Evolutionary conservation across 2,329 filamentous ascomycete species (phyloP).

Genomic region (Claviceps purpurea): DNA sequence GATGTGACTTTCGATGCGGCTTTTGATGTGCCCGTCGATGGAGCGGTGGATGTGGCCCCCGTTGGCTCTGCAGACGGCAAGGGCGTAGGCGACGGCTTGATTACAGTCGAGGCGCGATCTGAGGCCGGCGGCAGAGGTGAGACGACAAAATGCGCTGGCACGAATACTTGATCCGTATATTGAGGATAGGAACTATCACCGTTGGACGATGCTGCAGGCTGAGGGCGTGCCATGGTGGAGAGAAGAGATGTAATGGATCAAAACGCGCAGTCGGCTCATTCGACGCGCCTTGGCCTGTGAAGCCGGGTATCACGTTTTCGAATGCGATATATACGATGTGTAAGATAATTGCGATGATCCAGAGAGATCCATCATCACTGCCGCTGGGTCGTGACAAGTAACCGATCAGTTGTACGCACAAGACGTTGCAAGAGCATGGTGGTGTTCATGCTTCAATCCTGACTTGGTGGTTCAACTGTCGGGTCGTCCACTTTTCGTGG

Average conservation of each 20-base stretch:
- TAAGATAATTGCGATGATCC: not conserved
- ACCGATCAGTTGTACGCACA: not conserved
- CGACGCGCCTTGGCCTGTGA: not conserved
- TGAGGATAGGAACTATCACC: constrained; percentile 16
- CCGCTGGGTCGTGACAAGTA: not conserved
- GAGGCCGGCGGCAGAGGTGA: constrained; percentile 11
- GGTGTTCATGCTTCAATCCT: not conserved
- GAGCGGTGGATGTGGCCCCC: not conserved
- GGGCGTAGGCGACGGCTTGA: constrained; percentile 17
- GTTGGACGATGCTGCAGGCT: constrained; percentile 9
- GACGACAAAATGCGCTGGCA: constrained; percentile 13
- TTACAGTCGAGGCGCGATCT: constrained; percentile 11
- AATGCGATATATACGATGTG: not conserved
- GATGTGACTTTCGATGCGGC: too few relatives aligned
- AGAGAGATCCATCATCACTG: not conserved
- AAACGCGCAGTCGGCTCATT: not conserved
- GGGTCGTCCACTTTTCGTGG: not conserved
- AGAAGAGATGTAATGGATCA: not conserved
- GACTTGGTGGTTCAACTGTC: not conserved
- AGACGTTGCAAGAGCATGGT: not conserved
- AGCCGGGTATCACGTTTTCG: not conserved
- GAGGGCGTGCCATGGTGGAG: constrained; percentile 16
- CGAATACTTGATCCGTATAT: constrained; percentile 14
- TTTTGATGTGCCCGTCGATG: too few relatives aligned
- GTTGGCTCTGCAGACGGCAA: constrained; percentile 18